phyloP scores from a whole-genome alignment of 345 rosid species.

The Eucalyptus microcorys region DNA sequence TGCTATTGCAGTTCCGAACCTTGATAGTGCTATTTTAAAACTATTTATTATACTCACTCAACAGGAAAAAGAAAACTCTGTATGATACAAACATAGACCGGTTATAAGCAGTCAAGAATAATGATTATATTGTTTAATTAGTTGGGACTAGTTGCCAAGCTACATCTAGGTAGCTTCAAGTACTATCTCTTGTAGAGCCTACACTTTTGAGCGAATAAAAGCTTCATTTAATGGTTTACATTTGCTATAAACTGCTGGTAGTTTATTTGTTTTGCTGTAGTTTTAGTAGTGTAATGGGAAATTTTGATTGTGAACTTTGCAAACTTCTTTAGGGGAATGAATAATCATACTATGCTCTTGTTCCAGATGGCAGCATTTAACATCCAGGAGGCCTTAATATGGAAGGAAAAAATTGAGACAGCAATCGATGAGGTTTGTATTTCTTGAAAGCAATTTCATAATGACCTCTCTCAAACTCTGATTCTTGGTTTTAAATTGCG shows the following conservation, averaged over 20 bases:
- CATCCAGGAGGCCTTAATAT: constrained; percentile 82
- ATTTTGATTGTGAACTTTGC: neutral
- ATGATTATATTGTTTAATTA: neutral
- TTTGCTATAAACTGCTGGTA: neutral
- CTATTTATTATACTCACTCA: neutral
- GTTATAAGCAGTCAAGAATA: neutral
- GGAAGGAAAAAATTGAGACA: constrained; percentile 89
- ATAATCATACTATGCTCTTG: neutral
- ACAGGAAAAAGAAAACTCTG: neutral
- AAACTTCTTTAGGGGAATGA: neutral
- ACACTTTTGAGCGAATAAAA: neutral
- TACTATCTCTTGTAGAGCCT: neutral
- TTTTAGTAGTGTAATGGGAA: neutral
- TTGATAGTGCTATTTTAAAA: neutral
- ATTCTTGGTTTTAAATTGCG: neutral
- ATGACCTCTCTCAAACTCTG: neutral
- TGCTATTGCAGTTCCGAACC: neutral
- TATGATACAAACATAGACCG: neutral
- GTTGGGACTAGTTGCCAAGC: neutral
- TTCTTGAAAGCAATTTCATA: neutral
- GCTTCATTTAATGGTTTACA: neutral
- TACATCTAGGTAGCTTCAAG: neutral
- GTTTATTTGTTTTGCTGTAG: neutral
- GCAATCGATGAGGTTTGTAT: constrained; percentile 81
- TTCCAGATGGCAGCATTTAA: constrained; percentile 99